phyloP scores from a whole-genome alignment of 2,329 filamentous ascomycete species.

The Colletotrichum brevisporum region DNA sequence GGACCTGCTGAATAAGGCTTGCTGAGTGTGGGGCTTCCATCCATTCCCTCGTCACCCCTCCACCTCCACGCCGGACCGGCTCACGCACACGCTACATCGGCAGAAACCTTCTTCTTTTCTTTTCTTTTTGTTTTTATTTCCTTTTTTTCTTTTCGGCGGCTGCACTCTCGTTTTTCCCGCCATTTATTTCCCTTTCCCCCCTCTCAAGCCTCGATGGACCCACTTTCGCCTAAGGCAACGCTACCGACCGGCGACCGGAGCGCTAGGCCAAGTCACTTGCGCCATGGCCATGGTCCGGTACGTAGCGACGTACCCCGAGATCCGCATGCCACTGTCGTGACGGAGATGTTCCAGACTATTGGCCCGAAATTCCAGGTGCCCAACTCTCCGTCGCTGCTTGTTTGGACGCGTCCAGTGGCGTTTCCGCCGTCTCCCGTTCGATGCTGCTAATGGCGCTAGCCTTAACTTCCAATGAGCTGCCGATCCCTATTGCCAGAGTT shows the following conservation, averaged over 20 bases:
- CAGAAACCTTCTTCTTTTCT: conserved; percentile 35
- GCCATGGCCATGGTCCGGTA: conserved; percentile 13
- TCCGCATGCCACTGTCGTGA: conserved; percentile 34
- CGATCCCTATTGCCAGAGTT: background rate
- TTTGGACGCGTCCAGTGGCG: conserved; percentile 23
- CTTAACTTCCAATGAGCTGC: conserved; percentile 5
- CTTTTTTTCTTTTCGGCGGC: conserved; percentile 41
- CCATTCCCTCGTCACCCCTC: conserved; percentile 26
- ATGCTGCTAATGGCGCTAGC: background rate
- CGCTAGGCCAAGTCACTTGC: conserved; percentile 13
- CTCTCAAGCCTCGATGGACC: conserved; percentile 20
- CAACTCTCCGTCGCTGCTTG: conserved; percentile 1
- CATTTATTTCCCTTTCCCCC: conserved; percentile 46
- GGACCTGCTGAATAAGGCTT: conserved; percentile 34
- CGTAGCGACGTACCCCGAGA: conserved; percentile 32
- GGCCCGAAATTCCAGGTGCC: conserved; percentile 33
- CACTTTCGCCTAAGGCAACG: conserved; percentile 31
- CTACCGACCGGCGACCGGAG: conserved; percentile 3
- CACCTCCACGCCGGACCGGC: conserved; percentile 14
- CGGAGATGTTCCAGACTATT: conserved; percentile 33
- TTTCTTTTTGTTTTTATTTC: conserved; percentile 9
- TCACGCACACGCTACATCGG: conserved; percentile 32
- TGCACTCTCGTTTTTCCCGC: conserved; percentile 40
- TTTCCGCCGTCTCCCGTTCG: conserved; percentile 5
- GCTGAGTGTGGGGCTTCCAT: conserved; percentile 24